phyloP scores from a whole-genome alignment of 148 eudicot species.

The Dianthus caryophyllus region DNA sequence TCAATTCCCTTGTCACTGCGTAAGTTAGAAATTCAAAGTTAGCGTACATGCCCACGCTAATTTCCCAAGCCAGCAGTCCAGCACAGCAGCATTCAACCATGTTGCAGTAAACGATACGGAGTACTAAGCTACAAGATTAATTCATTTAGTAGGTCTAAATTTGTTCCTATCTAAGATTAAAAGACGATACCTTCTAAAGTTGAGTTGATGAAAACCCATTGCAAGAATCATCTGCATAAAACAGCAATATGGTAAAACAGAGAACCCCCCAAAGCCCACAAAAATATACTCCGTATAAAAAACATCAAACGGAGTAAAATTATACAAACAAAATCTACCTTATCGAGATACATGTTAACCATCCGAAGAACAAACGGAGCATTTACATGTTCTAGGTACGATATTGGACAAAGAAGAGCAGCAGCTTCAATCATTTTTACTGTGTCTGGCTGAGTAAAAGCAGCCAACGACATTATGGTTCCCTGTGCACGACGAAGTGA shows the following conservation, averaged over 20 bases:
- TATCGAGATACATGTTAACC: slow-evolving; percentile 73
- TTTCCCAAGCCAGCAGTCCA: background rate
- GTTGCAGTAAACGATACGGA: background rate
- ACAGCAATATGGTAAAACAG: background rate
- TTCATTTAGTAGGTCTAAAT: background rate
- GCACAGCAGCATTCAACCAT: background rate
- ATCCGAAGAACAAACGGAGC: slow-evolving; percentile 65
- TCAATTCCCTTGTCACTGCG: slow-evolving; percentile 54
- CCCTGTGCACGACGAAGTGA: slow-evolving; percentile 44
- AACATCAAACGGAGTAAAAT: background rate
- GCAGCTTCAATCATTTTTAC: slow-evolving; percentile 82
- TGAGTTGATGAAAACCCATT: slow-evolving; percentile 87
- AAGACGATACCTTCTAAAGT: slow-evolving; percentile 73
- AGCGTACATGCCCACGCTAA: background rate
- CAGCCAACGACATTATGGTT: slow-evolving; percentile 91
- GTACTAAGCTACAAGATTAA: background rate
- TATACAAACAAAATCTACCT: slow-evolving; percentile 38
- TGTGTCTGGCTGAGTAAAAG: slow-evolving; percentile 73
- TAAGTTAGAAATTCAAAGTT: slow-evolving; percentile 7
- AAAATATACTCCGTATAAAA: background rate
- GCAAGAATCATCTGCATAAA: slow-evolving; percentile 61
- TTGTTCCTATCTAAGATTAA: background rate
- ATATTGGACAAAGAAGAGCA: slow-evolving; percentile 90
- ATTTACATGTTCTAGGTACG: slow-evolving; percentile 77
- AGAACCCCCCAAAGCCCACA: background rate